These are phyloP conservation scores for Aspergillus brunneoviolaceus DNA, from an alignment of 2,329 filamentous ascomycete species.

Conservation along the genomic window DNA sequence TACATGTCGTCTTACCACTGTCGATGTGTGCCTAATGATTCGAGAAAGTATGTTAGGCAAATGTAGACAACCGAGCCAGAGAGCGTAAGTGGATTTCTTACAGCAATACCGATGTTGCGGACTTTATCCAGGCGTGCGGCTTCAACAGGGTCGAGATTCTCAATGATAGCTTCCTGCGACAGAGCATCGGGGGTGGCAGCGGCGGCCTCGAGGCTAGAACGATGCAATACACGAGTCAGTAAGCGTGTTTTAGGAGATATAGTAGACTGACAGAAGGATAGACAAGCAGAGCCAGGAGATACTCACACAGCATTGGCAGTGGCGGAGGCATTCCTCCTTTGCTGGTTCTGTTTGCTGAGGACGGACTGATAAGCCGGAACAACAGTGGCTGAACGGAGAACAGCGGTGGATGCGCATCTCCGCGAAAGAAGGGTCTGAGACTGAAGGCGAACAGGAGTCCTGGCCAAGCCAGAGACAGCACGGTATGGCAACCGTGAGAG, in stretches of 20 bases:
- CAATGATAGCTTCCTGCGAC: constrained; percentile 66
- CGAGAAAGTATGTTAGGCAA: background rate
- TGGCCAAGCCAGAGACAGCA: constrained; percentile 38
- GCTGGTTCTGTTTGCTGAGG: constrained; percentile 43
- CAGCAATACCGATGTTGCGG: constrained; percentile 96
- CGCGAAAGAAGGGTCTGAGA: constrained; percentile 37
- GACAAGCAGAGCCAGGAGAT: background rate
- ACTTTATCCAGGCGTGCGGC: constrained; percentile 74
- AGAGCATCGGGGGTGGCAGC: constrained; percentile 57
- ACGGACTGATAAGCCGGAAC: constrained; percentile 36
- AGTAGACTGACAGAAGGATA: background rate
- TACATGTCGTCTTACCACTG: constrained; percentile 95
- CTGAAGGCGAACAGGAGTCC: constrained; percentile 34
- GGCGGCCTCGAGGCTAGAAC: constrained; percentile 55
- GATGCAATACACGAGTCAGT: constrained; percentile 13
- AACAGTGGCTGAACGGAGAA: constrained; percentile 34
- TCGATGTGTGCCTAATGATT: constrained; percentile 82
- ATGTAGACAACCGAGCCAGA: background rate
- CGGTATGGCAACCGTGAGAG: constrained; percentile 41
- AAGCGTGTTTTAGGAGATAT: background rate
- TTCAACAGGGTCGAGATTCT: constrained; percentile 79
- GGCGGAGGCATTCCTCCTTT: constrained; percentile 44
- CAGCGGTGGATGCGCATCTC: constrained; percentile 42
- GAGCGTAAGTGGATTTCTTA: constrained; percentile 45
- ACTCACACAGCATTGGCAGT: constrained; percentile 48